These are phyloP conservation scores for Melastoma malabathricum DNA, from an alignment of 345 rosid genomes.

Conservation along the genomic window DNA sequence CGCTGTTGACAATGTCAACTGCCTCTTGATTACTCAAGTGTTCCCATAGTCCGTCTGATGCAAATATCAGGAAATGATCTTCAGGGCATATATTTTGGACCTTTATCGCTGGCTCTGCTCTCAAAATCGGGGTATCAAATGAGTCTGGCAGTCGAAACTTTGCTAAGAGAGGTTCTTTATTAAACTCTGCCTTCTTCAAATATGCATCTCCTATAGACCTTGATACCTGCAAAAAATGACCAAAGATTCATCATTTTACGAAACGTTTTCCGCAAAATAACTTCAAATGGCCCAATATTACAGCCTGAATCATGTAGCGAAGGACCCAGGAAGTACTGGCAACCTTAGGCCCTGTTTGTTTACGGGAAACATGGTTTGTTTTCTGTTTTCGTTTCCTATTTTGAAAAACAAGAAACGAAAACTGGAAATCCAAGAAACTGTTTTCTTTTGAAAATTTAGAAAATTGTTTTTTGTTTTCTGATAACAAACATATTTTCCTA, in stretches of 20 bases:
- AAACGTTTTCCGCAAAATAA: too few species aligned
- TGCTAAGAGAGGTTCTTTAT: slow-evolving; percentile 65
- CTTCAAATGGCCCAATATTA: background rate
- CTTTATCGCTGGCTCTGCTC: slow-evolving; percentile 68
- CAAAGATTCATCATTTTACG: background rate
- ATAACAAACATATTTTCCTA: too few species aligned
- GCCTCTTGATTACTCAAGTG: slow-evolving; percentile 92
- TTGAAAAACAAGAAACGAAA: too few species aligned
- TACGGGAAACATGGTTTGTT: too few species aligned
- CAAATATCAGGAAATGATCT: slow-evolving; percentile 90
- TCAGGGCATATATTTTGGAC: slow-evolving; percentile 63
- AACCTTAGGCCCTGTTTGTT: too few species aligned
- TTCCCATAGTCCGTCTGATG: slow-evolving; percentile 98
- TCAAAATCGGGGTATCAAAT: slow-evolving; percentile 66
- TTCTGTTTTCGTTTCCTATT: too few species aligned
- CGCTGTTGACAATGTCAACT: slow-evolving; percentile 67
- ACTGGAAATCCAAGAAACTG: too few species aligned
- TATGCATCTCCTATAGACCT: slow-evolving; percentile 97
- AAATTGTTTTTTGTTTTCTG: too few species aligned
- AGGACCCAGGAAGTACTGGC: too few species aligned
- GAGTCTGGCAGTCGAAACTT: slow-evolving; percentile 70
- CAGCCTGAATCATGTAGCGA: background rate
- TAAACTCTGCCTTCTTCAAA: slow-evolving; percentile 76
- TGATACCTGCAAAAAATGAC: slow-evolving; percentile 41
- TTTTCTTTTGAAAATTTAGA: too few species aligned